phyloP scores from a whole-genome alignment of 2,329 filamentous ascomycete genomes.

The Fusarium drepaniforme region DNA sequence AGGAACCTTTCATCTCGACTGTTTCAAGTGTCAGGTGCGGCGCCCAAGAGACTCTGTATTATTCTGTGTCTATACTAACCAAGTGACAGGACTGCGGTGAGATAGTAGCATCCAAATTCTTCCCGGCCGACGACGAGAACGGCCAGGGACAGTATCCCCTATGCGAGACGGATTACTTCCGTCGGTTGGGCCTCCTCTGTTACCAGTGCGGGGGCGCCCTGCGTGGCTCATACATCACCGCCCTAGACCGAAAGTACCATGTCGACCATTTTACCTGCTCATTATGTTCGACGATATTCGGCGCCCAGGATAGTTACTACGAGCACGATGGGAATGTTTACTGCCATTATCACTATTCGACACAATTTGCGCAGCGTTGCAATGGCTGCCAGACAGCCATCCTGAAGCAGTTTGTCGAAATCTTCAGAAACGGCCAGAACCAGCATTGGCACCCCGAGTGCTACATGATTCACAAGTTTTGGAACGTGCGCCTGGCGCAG shows the following conservation, averaged over 20 bases:
- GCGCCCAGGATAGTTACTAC: slow-evolving; percentile 98
- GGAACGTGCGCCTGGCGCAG: slow-evolving; percentile 90
- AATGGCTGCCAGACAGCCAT: slow-evolving; percentile 98
- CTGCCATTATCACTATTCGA: slow-evolving; percentile 99
- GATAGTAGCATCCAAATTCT: slow-evolving; percentile 99
- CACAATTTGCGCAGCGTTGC: slow-evolving; percentile 94
- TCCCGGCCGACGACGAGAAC: slow-evolving; percentile 92
- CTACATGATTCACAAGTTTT: slow-evolving; percentile 99
- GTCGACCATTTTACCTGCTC: slow-evolving; percentile 99
- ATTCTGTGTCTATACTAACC: slow-evolving; percentile 30
- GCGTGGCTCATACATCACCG: slow-evolving; percentile 97
- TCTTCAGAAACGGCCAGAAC: slow-evolving; percentile 96
- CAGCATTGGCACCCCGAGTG: slow-evolving; percentile 99
- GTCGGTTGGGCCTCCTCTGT: slow-evolving; percentile 89
- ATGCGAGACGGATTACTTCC: slow-evolving; percentile 98
- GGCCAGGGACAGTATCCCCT: slow-evolving; percentile 90
- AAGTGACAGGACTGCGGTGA: slow-evolving; percentile 86
- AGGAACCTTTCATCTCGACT: slow-evolving; percentile 96
- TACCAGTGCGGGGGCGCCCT: slow-evolving; percentile 92
- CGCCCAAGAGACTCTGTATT: slow-evolving; percentile 7
- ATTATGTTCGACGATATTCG: slow-evolving; percentile 96
- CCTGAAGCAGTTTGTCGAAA: slow-evolving; percentile 98
- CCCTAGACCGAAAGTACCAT: slow-evolving; percentile 97
- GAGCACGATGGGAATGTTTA: slow-evolving; percentile 97
- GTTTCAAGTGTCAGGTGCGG: slow-evolving; percentile 92